Evolutionary conservation across 2,329 filamentous ascomycete genomes (phyloP).

Genomic region (Fusarium hostae): DNA sequence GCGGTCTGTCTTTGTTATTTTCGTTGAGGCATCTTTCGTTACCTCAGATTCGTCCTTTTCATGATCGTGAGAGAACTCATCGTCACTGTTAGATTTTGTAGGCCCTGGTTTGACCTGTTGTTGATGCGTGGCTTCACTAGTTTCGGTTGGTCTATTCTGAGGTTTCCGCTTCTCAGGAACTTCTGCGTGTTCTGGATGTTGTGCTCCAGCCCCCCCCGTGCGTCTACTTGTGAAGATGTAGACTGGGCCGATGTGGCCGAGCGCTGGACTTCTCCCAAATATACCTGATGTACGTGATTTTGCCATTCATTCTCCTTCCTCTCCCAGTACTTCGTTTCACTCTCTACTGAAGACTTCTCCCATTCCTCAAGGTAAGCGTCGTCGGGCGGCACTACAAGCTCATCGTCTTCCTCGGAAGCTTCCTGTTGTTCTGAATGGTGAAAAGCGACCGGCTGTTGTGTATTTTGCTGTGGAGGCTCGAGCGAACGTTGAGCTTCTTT

Average conservation of each 20-base stretch:
- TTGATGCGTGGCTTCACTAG: no score
- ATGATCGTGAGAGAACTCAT: neutral
- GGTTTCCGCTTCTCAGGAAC: no score
- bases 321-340: neutral
- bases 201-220: fast-evolving
- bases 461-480: neutral
- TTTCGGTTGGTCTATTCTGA: fast-evolving
- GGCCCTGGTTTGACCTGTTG: neutral
- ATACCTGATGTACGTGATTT: neutral
- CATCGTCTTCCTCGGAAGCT: neutral
- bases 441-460: fast-evolving
- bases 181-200: no score
- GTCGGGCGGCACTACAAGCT: neutral
- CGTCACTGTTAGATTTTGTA: no score
- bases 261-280: neutral
- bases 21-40: neutral
- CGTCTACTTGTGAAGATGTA: neutral
- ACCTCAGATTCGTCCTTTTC: fast-evolving
- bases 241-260: neutral
- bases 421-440: neutral
- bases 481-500: neutral
- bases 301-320: neutral
- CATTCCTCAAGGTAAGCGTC: neutral
- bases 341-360: neutral
- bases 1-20: fast-evolving